Conservation (phyloP, 805 yeast genomes). For the Candida methanosorbosa region DNA sequence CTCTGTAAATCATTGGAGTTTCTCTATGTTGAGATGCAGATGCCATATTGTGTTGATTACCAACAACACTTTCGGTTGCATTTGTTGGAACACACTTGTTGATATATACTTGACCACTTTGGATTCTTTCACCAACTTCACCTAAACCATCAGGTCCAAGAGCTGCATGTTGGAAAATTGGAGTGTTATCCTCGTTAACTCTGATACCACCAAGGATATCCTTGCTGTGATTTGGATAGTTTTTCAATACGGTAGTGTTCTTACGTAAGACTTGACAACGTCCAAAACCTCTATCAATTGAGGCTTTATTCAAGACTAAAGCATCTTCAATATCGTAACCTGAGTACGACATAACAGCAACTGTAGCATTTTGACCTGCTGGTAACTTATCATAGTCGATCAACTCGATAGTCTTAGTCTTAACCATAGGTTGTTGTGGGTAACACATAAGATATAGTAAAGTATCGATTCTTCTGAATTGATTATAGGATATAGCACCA, state of each 20-base stretch:
- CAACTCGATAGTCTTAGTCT: constrained; percentile 91
- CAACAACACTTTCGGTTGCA: constrained; percentile 59
- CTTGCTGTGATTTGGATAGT: constrained; percentile 89
- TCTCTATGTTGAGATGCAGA: constrained; percentile 58
- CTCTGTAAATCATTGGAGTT: constrained; percentile 85
- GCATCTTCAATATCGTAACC: constrained; percentile 99
- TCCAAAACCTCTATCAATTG: constrained; percentile 94
- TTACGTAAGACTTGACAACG: constrained; percentile 94
- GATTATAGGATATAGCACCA: constrained; percentile 97
- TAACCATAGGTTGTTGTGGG: constrained; percentile 99
- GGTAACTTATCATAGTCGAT: constrained; percentile 94
- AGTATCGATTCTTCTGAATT: constrained; percentile 92
- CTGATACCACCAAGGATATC: constrained; percentile 91
- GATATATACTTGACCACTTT: constrained; percentile 88
- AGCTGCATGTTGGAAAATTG: constrained; percentile 79
- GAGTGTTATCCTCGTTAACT: constrained; percentile 70
- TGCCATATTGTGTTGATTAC: constrained; percentile 24
- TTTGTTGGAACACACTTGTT: constrained; percentile 90
- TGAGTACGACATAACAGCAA: constrained; percentile 98
- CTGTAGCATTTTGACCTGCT: constrained; percentile 98
- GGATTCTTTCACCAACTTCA: constrained; percentile 87
- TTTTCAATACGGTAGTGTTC: constrained; percentile 79
- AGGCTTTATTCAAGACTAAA: constrained; percentile 83
- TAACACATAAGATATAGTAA: constrained; percentile 92
- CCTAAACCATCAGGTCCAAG: constrained; percentile 95